Evolutionary conservation across 306 rosid species (phyloP).

Genomic region (Rosa rugosa): DNA sequence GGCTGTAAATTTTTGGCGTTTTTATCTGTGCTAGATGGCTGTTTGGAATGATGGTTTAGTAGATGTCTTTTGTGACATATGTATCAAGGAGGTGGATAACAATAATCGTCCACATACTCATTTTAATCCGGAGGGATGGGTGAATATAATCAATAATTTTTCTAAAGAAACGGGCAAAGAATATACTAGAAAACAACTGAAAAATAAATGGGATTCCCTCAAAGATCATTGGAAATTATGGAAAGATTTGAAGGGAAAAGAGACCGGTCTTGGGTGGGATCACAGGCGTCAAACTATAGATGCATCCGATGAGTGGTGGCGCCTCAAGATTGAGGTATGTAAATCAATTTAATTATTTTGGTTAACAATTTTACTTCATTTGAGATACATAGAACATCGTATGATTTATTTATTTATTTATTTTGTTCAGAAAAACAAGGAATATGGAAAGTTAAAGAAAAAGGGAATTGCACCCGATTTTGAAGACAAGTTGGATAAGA

Average conservation of each 20-base stretch:
- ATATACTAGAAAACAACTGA: not conserved
- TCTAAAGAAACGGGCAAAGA: not conserved
- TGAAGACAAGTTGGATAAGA: too few species aligned
- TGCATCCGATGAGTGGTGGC: conserved; percentile 3
- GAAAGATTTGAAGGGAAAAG: not conserved
- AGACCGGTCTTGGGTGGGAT: conserved; percentile 4
- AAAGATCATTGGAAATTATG: not conserved
- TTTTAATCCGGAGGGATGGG: not conserved
- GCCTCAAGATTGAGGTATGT: not conserved
- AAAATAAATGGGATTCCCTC: conserved; percentile 4
- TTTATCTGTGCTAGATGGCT: too few species aligned
- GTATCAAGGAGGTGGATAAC: not conserved
- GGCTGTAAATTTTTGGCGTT: too few species aligned
- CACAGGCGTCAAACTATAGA: not conserved
- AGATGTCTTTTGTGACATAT: not conserved
- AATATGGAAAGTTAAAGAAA: too few species aligned
- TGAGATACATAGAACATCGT: too few species aligned
- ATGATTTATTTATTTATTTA: too few species aligned
- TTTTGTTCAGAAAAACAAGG: too few species aligned
- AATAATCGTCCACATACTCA: not conserved
- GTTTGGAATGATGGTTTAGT: too few species aligned
- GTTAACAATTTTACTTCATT: too few species aligned
- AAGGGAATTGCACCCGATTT: too few species aligned
- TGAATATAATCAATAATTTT: too few species aligned
- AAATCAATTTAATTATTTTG: too few species aligned